These are phyloP conservation scores for Dryadomyces sulphureus DNA, from an alignment of 2,329 filamentous ascomycete genomes.

Conservation along the genomic window DNA sequence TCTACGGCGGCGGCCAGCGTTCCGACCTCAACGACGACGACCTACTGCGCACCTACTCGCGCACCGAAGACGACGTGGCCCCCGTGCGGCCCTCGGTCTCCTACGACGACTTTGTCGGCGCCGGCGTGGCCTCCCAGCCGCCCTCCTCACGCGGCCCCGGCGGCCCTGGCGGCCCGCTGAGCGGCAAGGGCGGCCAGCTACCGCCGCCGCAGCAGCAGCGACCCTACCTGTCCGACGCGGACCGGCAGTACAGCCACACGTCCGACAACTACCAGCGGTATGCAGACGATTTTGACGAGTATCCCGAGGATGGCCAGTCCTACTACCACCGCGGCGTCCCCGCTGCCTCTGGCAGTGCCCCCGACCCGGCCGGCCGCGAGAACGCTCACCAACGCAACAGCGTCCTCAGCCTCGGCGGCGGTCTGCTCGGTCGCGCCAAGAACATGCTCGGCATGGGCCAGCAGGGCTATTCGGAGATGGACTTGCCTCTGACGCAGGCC, in stretches of 20 bases:
- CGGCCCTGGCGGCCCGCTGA: conserved; percentile 14
- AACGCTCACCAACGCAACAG: conserved; percentile 72
- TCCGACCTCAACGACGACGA: conserved; percentile 59
- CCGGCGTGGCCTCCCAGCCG: conserved; percentile 33
- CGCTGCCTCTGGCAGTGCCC: conserved; percentile 37
- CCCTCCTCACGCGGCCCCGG: conserved; percentile 16
- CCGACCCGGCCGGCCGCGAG: conserved; percentile 21
- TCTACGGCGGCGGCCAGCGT: conserved; percentile 62
- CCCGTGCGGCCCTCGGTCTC: conserved; percentile 70
- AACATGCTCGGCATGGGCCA: conserved; percentile 75
- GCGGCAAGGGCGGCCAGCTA: conserved; percentile 2
- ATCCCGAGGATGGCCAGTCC: conserved; percentile 61
- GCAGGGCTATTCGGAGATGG: conserved; percentile 89
- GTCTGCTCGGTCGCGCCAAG: conserved; percentile 75
- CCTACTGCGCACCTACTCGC: conserved; percentile 59
- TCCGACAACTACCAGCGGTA: conserved; percentile 89
- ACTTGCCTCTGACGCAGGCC: conserved; percentile 79
- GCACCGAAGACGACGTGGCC: conserved; percentile 38
- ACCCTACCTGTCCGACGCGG: conserved; percentile 27
- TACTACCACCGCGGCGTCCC: conserved; percentile 66
- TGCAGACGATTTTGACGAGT: conserved; percentile 74
- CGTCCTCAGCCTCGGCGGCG: conserved; percentile 73
- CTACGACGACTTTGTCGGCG: conserved; percentile 89
- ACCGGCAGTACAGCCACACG: conserved; percentile 52
- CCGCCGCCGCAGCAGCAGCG: not conserved